Evolutionary conservation across 73 alveolate species (phyloP).

Genomic region (Tetrahymena borealis): DNA sequence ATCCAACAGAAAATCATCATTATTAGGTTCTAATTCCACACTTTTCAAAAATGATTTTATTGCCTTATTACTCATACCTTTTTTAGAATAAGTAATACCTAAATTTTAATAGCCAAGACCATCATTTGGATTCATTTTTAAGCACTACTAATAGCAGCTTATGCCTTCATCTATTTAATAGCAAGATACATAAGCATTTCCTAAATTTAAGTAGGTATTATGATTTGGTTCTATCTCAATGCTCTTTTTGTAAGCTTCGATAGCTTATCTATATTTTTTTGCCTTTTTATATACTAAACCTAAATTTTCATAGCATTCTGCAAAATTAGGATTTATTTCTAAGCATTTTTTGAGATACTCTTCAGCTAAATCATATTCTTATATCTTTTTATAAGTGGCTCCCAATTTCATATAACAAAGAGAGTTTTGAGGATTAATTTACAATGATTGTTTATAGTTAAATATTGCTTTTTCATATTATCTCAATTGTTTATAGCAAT

Average conservation of each 20-base stretch:
- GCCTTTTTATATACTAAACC: neutral
- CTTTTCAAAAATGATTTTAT: no score
- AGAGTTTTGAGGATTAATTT: neutral
- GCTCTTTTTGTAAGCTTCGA: neutral
- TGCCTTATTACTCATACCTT: no score
- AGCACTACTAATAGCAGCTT: neutral
- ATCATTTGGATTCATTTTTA: neutral
- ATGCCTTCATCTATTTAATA: neutral
- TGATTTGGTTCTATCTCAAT: neutral
- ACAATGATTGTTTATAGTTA: neutral
- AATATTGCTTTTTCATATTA: neutral
- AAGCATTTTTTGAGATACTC: neutral
- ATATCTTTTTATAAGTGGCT: neutral
- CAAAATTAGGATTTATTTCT: neutral
- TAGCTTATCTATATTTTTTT: neutral
- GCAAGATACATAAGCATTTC: neutral
- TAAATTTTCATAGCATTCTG: neutral
- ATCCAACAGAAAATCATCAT: no score
- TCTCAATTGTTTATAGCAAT: neutral
- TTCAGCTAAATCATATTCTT: neutral
- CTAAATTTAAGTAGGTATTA: neutral
- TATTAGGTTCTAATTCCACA: no score
- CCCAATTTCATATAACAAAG: neutral
- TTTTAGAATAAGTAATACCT: no score
- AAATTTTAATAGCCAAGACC: no score